Evolutionary conservation across 768 basidiomycete species (phyloP).

Genomic region (Terana coerulea): DNA sequence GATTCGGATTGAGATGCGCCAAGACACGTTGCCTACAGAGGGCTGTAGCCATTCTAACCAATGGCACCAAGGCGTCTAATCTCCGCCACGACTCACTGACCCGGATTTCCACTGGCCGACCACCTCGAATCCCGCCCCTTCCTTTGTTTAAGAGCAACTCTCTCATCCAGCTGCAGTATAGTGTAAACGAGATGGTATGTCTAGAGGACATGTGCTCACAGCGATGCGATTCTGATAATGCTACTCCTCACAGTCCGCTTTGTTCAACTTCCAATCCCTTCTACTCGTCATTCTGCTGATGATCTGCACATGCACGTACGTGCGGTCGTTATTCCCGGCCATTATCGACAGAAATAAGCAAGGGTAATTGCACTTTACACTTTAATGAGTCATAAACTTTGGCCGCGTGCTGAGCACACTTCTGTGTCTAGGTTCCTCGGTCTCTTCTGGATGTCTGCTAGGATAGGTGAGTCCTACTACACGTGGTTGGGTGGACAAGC

Average conservation of each 20-base stretch:
- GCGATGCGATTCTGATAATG: neutral
- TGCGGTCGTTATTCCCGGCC: constrained; percentile 84
- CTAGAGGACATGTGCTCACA: no score
- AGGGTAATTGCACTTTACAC: constrained; percentile 70
- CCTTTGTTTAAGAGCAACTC: no score
- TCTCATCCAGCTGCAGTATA: no score
- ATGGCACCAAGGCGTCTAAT: no score
- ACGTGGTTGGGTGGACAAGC: neutral
- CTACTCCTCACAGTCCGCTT: constrained; percentile 61
- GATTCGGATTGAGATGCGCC: no score
- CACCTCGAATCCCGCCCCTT: no score
- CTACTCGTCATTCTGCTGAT: constrained; percentile 89
- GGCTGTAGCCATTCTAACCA: no score
- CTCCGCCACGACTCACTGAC: no score
- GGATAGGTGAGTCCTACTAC: constrained; percentile 66
- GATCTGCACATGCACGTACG: constrained; percentile 97
- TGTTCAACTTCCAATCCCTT: constrained; percentile 97
- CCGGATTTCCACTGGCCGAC: no score
- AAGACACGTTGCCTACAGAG: no score
- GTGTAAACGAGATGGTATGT: no score
- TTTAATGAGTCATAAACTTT: neutral
- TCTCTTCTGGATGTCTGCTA: constrained; percentile 91
- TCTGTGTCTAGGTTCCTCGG: constrained; percentile 68
- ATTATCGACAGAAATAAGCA: constrained; percentile 92
- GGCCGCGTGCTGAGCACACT: neutral